A percentile compares a stretch with the other conserved stretches of the same genome.
These are phyloP conservation scores for Botrytis byssoidea DNA, from an alignment of 2,329 filamentous ascomycete species.

Conservation along the genomic window DNA sequence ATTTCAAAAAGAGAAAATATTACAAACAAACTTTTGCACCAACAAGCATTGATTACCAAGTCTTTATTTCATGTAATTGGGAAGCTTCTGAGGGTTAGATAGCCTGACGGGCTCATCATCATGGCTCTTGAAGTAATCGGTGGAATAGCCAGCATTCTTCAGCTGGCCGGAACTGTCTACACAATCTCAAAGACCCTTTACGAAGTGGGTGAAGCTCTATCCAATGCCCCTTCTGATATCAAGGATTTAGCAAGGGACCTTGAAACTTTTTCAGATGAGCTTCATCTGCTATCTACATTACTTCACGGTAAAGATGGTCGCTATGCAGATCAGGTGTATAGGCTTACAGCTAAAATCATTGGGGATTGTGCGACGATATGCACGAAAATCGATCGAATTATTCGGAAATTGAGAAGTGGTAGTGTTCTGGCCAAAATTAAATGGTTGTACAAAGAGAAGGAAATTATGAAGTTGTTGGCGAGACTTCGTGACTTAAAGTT, in stretches of 20 bases:
- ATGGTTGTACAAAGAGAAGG: constrained; percentile 31
- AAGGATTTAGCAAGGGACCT: constrained; percentile 27
- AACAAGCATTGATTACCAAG: neutral
- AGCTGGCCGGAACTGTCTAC: constrained; percentile 26
- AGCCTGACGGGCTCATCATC: neutral
- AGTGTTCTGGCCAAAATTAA: constrained; percentile 24
- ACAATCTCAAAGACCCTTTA: constrained; percentile 27
- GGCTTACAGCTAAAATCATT: constrained; percentile 28
- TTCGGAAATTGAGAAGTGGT: constrained; percentile 23
- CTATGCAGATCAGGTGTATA: constrained; percentile 26
- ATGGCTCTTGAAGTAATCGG: constrained; percentile 26
- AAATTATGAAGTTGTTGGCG: constrained; percentile 26
- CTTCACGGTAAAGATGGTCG: constrained; percentile 24
- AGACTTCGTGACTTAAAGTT: constrained; percentile 29
- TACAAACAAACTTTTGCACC: neutral
- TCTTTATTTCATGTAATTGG: neutral
- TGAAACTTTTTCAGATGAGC: constrained; percentile 26
- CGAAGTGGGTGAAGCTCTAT: constrained; percentile 25
- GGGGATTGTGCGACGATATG: constrained; percentile 29
- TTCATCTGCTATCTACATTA: constrained; percentile 23
- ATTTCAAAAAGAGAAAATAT: neutral
- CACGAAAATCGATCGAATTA: constrained; percentile 26
- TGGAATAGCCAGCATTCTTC: constrained; percentile 25
- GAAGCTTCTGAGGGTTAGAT: neutral
- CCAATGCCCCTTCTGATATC: constrained; percentile 29